Evolutionary conservation across 1,284 basidiomycete species (phyloP), one percentile per base, ranked within the genome.

Genomic region (Sporisorium scitamineum): DNA sequence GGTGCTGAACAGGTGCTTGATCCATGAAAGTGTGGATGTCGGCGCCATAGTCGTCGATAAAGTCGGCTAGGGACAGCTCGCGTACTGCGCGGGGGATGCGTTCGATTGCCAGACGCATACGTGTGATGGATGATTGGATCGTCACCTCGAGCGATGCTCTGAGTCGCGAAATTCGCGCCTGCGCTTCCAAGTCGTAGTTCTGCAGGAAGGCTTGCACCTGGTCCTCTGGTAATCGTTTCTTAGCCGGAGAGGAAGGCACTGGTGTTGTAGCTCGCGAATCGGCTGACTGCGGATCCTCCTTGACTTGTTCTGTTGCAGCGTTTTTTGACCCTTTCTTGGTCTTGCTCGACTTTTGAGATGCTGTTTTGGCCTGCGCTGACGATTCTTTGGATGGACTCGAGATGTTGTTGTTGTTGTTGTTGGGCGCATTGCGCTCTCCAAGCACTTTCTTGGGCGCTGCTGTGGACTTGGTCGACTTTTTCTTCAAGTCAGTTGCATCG

Each of bases 131-230:
- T 1, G 70, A 58, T 20, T 70, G 67, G 11, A 77, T 34, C 9
- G 56, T 51, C 11, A 73, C 61, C 27, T 70, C 70, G n/a, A 77
- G 31, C 8, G 50, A 48, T 0, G 67, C 57, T 27, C 47, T 27
- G 1, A 77, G 50, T 2, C 67, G 67, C 5, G 62, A 37, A 2
- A 73, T 7, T 2, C 70, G 66, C 9, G 60, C 37, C n/a, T 64
- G 53, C 10, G 58, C 45, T n/a, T 80, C 76, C 13, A 80, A 42
- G 51, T 80, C 78, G 54, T 78, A 80, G 51, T 71, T 76, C 7
- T 70, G 57, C 13, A 80, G 61, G 34, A 64, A 78, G 7, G 62
- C 53, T 39, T 70, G 64, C 22, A 80, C 67, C 52, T 78, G 78
- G 2, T 73, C 73, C 50, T 80, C 76, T 13, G 78, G 76, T 32